Percentiles rank a stretch among this genome's conserved stretches.
These are phyloP conservation scores for Rubia peregrina DNA, from an alignment of 305 asterid species.

Conservation along the genomic window DNA sequence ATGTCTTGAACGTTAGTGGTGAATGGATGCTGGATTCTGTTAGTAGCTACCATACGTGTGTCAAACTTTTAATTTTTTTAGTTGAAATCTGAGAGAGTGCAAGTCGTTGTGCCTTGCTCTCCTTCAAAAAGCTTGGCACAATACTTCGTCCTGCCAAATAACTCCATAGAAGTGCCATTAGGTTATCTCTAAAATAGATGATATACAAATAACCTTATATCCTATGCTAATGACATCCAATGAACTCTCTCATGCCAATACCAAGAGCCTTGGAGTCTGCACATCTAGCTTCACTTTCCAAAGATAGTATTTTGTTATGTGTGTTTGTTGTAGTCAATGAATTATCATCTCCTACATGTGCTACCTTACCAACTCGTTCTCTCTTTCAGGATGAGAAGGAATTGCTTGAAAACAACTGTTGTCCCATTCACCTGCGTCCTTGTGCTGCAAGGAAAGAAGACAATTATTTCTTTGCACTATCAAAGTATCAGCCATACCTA, in stretches of 20 bases:
- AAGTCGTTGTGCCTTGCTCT: not conserved
- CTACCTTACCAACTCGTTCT: slow-evolving; percentile 7
- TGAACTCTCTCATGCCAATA: not conserved
- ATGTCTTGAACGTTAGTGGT: not conserved
- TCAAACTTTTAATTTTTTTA: not conserved
- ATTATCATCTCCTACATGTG: not conserved
- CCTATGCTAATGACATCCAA: not conserved
- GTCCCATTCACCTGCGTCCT: slow-evolving; percentile 92
- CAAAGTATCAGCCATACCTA: slow-evolving; percentile 73
- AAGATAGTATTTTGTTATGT: not conserved
- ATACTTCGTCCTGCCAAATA: not conserved
- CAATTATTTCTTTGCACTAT: slow-evolving; percentile 90
- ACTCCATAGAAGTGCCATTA: not conserved
- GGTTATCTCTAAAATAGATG: not conserved
- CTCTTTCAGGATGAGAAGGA: slow-evolving; percentile 79
- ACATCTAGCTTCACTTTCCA: not conserved
- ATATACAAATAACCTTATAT: not conserved
- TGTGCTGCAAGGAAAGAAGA: slow-evolving; percentile 83
- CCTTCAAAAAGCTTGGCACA: not conserved
- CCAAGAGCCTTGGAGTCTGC: not conserved
- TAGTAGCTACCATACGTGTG: not conserved
- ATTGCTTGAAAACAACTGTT: slow-evolving; percentile 72
- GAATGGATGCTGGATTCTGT: not conserved
- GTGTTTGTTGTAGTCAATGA: not conserved
- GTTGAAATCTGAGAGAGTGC: not conserved